Conservation (phyloP, 139 green algal species). For the Picochlorum sp. region DNA sequence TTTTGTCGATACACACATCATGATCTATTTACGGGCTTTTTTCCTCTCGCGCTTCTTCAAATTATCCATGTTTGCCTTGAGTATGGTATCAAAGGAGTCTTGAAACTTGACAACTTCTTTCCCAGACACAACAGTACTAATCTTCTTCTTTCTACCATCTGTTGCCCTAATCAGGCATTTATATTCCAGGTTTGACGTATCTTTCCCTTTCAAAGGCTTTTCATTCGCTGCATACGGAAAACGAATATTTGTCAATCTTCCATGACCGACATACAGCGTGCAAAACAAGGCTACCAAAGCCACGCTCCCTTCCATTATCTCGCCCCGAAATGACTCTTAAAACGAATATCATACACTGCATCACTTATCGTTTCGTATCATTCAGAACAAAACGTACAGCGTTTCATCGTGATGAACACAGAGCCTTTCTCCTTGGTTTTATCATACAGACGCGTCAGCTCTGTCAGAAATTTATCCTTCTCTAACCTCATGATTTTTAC, state of each 20-base stretch:
- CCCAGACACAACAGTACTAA: slow-evolving; percentile 42
- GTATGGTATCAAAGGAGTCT: slow-evolving; percentile 48
- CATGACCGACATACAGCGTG: background rate
- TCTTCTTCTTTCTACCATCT: slow-evolving; percentile 67
- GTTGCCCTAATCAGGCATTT: slow-evolving; percentile 60
- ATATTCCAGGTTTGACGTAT: slow-evolving; percentile 15
- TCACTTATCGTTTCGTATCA: too few species aligned
- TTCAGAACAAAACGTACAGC: slow-evolving; percentile 14
- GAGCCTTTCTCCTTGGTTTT: slow-evolving; percentile 27
- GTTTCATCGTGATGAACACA: slow-evolving; percentile 65
- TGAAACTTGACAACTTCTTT: slow-evolving; percentile 46
- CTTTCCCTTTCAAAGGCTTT: slow-evolving; percentile 9
- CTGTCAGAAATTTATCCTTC: slow-evolving; percentile 58
- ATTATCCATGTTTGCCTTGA: slow-evolving; percentile 53
- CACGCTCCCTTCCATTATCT: background rate
- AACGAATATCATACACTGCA: too few species aligned
- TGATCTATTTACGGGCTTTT: background rate
- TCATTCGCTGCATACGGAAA: slow-evolving; percentile 9
- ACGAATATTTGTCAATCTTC: background rate
- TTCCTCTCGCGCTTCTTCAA: slow-evolving; percentile 42
- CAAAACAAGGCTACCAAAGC: background rate
- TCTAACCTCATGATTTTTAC: slow-evolving; percentile 44
- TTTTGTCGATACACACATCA: too few species aligned
- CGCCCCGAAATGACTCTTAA: too few species aligned
- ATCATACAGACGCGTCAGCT: slow-evolving; percentile 66